Base-by-base conservation (phyloP, 2,329 filamentous ascomycete genomes). In the Trichoderma cornu-damae region DNA sequence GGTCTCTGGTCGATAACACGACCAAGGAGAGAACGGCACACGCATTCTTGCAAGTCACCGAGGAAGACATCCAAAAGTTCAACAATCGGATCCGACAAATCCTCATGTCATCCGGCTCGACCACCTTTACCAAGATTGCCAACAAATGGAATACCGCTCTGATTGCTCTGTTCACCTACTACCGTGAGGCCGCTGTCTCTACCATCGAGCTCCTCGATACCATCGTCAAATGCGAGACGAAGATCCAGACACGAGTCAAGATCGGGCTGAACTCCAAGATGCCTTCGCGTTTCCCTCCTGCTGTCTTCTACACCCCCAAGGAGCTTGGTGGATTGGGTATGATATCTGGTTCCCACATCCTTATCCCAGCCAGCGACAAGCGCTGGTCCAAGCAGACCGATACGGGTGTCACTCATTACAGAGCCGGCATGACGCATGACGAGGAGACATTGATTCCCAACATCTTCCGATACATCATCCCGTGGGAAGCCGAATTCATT, bases 131-230 rank as follows among this genome's bases (percentile, higher is more conserved):
- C 44, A 99, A 99, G 81, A 99, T 99, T 68, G 94, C 95, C 46
- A 99, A 99, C 76, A 99, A 99, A 76, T 99, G 95, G 94, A 99
- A 99, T 74, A 99, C 94, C 0, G 94, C 90, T 1, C 75, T 99
- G 64, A 99, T 99, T 67, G 92, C 94, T 0, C 82, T 99, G 24
- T 99, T 99, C 75, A 97, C 94, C 0, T 99, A 99, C 74, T 99
- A 99, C 70, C 90, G 94, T 70, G 94, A 99, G 70, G 94, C 94
- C 47, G 94, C 94, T 14, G 93, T 97, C 1, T 96, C 93, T 1
- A 99, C 95, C 0, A 90, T 97, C 60, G 89, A 90, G 61, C 79
- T 99, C 4, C 81, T 99, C 3, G 94, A 99, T 69, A 96, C 93
- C 0, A 99, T 99, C 65, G 94, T 99, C 70, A 99, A 99, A 75